phyloP scores from a whole-genome alignment of 148 eudicot species.

The Beta vulgaris region DNA sequence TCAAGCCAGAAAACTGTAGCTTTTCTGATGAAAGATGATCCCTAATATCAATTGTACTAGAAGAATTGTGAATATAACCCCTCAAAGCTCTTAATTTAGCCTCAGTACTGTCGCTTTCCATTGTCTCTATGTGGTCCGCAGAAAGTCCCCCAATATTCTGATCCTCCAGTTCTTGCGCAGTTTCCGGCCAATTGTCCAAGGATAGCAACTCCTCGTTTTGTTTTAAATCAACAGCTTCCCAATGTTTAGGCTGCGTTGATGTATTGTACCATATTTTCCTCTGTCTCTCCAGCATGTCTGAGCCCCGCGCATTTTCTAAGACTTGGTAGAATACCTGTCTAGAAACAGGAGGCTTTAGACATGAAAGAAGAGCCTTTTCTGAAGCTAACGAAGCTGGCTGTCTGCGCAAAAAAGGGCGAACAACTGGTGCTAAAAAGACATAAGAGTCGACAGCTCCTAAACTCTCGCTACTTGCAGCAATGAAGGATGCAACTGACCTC shows the following conservation, averaged over 20 bases:
- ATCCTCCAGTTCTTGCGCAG: conserved; percentile 34
- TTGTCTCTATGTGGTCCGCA: conserved; percentile 32
- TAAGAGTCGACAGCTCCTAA: conserved; percentile 91
- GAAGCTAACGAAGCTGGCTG: conserved; percentile 88
- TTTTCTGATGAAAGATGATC: conserved; percentile 67
- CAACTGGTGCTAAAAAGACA: conserved; percentile 82
- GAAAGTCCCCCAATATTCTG: conserved; percentile 30
- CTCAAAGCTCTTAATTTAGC: conserved; percentile 47
- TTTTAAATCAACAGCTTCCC: conserved; percentile 49
- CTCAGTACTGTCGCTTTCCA: conserved; percentile 40
- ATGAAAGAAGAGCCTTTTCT: conserved; percentile 67
- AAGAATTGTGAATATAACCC: conserved; percentile 48
- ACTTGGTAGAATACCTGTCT: conserved; percentile 68
- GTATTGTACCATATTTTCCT: conserved; percentile 96
- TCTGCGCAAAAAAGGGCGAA: conserved; percentile 77
- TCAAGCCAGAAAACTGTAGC: conserved; percentile 78
- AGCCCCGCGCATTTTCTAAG: conserved; percentile 70
- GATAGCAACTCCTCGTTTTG: conserved; percentile 59
- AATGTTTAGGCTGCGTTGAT: conserved; percentile 61
- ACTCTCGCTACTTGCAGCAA: conserved; percentile 85
- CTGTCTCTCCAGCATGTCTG: conserved; percentile 98
- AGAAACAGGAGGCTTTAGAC: conserved; percentile 86
- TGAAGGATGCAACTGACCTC: conserved; percentile 69
- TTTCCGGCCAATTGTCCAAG: conserved; percentile 61
- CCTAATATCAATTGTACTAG: conserved; percentile 46